Evolutionary conservation across 257 asterid genomes (phyloP), one percentile per base, ranked within the genome.

Genomic region (Plantago elongata): DNA sequence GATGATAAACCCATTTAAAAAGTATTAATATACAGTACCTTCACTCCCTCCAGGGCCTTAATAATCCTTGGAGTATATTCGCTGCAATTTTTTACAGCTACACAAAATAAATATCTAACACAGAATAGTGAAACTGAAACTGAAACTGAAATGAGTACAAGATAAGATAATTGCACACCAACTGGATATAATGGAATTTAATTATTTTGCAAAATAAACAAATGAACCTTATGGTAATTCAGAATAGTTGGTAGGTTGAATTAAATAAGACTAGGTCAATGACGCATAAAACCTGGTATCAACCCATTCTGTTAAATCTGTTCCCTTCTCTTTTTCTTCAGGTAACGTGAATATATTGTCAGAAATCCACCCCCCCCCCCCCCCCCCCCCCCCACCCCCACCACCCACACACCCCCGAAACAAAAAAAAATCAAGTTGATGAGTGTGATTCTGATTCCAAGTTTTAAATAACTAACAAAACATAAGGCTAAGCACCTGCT

Each of bases 41-140:
- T 81, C 18, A 89, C 75, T 65, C 95, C 94, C 72, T 89, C 96
- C 57, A 92, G 94, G 64, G 73, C 85, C 76, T 87, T 92, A 47
- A 92, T 83, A 68, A 92, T 85, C 46, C 99, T 81, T 18, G 99
- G 99, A 44, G 89, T 83, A 71, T 75, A 87, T 80, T 92, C 99
- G 29, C 99, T 92, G 95, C 79, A 74, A 29, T 52, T 54, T 51
- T 48, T 15, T 54, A 50, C 45, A 54, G 50, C 48, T 55, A 61
- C 54, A 67, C 54, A 75, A 51, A 40, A 71, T 63, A 45, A 77
- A 57, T 15, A 29, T 22, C 54, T 34, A 48, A 15, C 30, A 16
- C 15, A 17, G 45, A 64, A 48, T 51, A 65, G 30, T 34, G 17
- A 58, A 37, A 52, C 46, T 34, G 17, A 58, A 37, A 52, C 46